Evolutionary conservation across 257 asterid species (phyloP).

Genomic region (Gentiana macrophylla): DNA sequence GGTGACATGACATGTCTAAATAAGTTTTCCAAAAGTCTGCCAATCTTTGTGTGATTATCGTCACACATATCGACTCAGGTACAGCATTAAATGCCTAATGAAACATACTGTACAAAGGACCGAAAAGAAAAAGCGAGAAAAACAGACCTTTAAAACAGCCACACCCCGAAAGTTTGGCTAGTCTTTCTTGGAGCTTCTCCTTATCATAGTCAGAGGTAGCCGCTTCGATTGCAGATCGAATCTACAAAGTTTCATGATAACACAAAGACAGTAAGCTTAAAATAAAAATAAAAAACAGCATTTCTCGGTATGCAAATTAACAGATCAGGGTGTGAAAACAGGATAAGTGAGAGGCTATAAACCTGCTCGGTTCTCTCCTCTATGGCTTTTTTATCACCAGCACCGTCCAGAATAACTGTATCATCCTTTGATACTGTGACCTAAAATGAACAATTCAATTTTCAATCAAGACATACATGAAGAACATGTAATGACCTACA

Average conservation of each 20-base stretch:
- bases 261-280: too few relatives aligned
- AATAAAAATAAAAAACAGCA: too few relatives aligned
- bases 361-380: slow-evolving; percentile 96
- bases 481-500: too few relatives aligned
- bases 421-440: slow-evolving; percentile 88
- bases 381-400: slow-evolving; percentile 72
- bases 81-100: too few relatives aligned
- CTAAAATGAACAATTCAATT: slow-evolving; percentile 21
- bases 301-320: too few relatives aligned
- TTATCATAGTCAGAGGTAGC: slow-evolving; percentile 90
- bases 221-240: slow-evolving; percentile 60
- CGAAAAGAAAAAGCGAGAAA: neutral
- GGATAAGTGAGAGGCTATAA: neutral
- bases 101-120: too few relatives aligned
- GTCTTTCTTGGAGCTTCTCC: slow-evolving; percentile 90
- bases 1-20: too few relatives aligned
- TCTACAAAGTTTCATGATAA: slow-evolving; percentile 23
- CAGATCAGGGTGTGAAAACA: too few relatives aligned
- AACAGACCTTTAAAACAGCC: slow-evolving; percentile 75
- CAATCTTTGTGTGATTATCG: too few relatives aligned
- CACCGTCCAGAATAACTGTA: slow-evolving; percentile 81
- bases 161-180: slow-evolving; percentile 96
- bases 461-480: neutral
- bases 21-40: too few relatives aligned
- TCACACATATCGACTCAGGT: too few relatives aligned